phyloP scores from a whole-genome alignment of 257 asterid genomes.

The Anisodus acutangulus region DNA sequence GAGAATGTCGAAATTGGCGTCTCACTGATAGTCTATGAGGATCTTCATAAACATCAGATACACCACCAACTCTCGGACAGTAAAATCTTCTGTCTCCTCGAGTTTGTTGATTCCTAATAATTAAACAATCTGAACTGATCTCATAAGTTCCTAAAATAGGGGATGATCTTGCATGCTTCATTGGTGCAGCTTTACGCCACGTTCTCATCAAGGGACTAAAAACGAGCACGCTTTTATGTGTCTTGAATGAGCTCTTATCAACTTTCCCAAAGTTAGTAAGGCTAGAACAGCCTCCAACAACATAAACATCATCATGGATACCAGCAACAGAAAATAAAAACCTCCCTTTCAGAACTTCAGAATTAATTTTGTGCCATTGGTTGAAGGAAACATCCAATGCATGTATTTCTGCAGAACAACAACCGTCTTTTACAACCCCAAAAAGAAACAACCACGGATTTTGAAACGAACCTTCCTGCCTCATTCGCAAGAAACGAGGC shows the following conservation, averaged over 20 bases:
- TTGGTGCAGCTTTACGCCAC: slow-evolving; percentile 81
- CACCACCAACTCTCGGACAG: slow-evolving; percentile 71
- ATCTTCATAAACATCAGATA: slow-evolving; percentile 89
- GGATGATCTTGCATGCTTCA: slow-evolving; percentile 86
- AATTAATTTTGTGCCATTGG: slow-evolving; percentile 81
- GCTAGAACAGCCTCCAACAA: slow-evolving; percentile 96
- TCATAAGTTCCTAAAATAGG: slow-evolving; percentile 78
- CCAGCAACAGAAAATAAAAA: slow-evolving; percentile 80
- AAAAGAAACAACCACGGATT: slow-evolving; percentile 86
- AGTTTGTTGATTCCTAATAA: slow-evolving; percentile 58
- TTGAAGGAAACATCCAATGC: slow-evolving; percentile 71
- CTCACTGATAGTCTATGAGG: slow-evolving; percentile 92
- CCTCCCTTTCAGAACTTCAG: slow-evolving; percentile 72
- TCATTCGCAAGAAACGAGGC: slow-evolving; percentile 71
- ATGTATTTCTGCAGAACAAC: slow-evolving; percentile 86
- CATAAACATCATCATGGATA: slow-evolving; percentile 63
- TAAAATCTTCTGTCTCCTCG: slow-evolving; percentile 60
- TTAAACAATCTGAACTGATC: slow-evolving; percentile 58
- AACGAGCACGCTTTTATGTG: slow-evolving; percentile 79
- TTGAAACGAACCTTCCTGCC: slow-evolving; percentile 70
- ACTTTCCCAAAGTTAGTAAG: slow-evolving; percentile 81
- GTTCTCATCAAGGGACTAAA: slow-evolving; percentile 75
- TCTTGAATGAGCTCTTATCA: slow-evolving; percentile 83
- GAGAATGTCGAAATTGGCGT: slow-evolving; percentile 66
- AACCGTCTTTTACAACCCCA: slow-evolving; percentile 80